Evolutionary conservation across 176 grass and related monocot genomes (phyloP), one percentile per base, ranked within the genome.

Genomic region (Leersia perrieri): DNA sequence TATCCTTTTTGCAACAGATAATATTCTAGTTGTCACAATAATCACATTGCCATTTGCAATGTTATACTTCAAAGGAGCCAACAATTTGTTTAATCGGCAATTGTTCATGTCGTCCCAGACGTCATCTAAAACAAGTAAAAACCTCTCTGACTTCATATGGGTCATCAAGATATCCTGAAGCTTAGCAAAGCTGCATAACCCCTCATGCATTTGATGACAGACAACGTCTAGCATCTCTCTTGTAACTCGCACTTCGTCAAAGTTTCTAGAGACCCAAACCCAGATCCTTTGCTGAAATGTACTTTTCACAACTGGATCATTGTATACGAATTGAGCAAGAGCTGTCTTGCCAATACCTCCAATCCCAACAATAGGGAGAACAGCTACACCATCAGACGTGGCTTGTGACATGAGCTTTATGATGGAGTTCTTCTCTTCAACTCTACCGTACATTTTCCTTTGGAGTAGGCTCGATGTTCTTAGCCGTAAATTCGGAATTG

Each of bases 111-210:
- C 15, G 0, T 70, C 28, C 79, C 88, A 90, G 3, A 90, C 33
- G 70, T 87, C 74, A 74, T 90, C 88, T 9, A 90, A 76, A 22
- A 86, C 6, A 3, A 86, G 62, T 2, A 90, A 32, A 42, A 38
- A 33, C 9, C 51, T 90, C 6, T 73, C 69, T 0, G 4, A 25
- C 3, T 33, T 22, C 28, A 83, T 29, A 23, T 34, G 12, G 5
- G 0, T 14, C 14, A 23, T 20, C 34, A 77, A 70, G 45, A 61
- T 49, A 29, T 71, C 41, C 35, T 83, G 80, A 26, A 79, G 68
- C 20, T 27, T 57, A 0, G 31, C 25, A 33, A 86, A 45, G 34
- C 35, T 74, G 42, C 38, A 36, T 39, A 57, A 55, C 15, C 29
- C 30, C 68, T 6, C n/a, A 12, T 39, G 5, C 2, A 18, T 76